Percentiles rank a stretch among this genome's conserved stretches.
Conservation (phyloP, 1,284 basidiomycete genomes). For the Pisolithus thermaeus region DNA sequence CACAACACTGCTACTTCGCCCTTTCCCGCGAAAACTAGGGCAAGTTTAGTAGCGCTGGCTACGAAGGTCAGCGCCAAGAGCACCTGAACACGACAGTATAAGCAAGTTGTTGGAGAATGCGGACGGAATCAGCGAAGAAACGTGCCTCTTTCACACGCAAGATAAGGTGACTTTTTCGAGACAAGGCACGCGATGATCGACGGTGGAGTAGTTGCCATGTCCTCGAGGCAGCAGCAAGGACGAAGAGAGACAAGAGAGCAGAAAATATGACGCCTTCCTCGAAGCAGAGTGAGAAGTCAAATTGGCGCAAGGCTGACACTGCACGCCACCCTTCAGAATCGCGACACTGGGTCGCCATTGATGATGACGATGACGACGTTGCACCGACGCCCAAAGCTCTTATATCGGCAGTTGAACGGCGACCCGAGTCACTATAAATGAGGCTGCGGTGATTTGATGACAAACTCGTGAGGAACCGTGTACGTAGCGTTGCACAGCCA, state of each 20-base stretch:
- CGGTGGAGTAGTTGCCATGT: constrained; percentile 27
- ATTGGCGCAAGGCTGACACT: constrained; percentile 55
- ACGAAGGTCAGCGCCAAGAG: constrained; percentile 39
- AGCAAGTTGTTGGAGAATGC: constrained; percentile 1
- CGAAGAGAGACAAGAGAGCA: constrained; percentile 43
- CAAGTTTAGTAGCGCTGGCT: constrained; percentile 37
- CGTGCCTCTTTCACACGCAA: constrained; percentile 62
- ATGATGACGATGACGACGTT: constrained; percentile 4
- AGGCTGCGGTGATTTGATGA: no score
- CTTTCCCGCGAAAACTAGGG: constrained; percentile 35
- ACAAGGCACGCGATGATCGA: constrained; percentile 24
- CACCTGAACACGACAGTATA: constrained; percentile 28
- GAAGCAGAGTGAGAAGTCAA: constrained; percentile 83
- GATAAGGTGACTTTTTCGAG: constrained; percentile 41
- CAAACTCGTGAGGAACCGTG: no score
- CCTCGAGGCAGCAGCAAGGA: constrained; percentile 39
- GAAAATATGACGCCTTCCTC: constrained; percentile 69
- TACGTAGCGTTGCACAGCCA: no score
- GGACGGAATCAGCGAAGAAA: neutral
- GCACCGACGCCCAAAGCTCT: neutral
- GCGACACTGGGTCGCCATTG: constrained; percentile 39
- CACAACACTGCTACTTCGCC: constrained; percentile 38
- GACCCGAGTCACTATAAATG: no score
- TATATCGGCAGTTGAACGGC: neutral
- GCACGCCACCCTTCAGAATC: constrained; percentile 60